Base-by-base conservation (phyloP, 345 rosid species). In the Ceriops decandra region DNA sequence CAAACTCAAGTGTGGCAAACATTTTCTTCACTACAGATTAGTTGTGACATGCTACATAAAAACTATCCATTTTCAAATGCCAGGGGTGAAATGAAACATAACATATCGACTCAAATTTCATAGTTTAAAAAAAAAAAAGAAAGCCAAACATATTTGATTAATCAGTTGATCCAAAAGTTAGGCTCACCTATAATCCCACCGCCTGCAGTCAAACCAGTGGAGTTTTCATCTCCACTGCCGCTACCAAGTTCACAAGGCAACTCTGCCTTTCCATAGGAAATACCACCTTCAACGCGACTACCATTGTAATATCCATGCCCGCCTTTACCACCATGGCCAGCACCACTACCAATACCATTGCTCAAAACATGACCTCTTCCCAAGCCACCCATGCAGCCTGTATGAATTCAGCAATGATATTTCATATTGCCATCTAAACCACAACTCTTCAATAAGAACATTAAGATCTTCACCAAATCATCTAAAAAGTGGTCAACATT, bases 221-320 rank as follows among this genome's bases (percentile, higher is more conserved):
- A 78, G 72, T 80, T 85, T 74, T 83, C 87, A 54, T 84, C 83
- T 64, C 99, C 99, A 82, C 99, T 95, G 83, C 99, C 99, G 83
- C 99, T 95, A 73, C 99, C 99, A 83, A 87, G 98, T 81, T 92
- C 98, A 77, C 99, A 95, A 57, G 99, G 99, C 77, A 92, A 80
- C 73, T 86, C 81, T 59, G 80, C 82, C 82, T 85, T 80, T 71
- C 99, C 99, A 83, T 95, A 95, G 17, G 95, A 81, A 68, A 78
- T 75, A 62, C 98, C 99, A 74, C 99, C 99, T 17, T 74, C 86
- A 62, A 85, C 69, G 42, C 86, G 90, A 63, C 67, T 82, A 77
- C 38, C 76, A 67, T 85, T 87, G 72, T 82, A 84, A 82, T 93
- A 95, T 72, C 82, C 97, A 69, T 54, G 61, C 38, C 99, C 99